phyloP scores from a whole-genome alignment of 192 early-diverging fungal species.

The Cetraspora pellucida region DNA sequence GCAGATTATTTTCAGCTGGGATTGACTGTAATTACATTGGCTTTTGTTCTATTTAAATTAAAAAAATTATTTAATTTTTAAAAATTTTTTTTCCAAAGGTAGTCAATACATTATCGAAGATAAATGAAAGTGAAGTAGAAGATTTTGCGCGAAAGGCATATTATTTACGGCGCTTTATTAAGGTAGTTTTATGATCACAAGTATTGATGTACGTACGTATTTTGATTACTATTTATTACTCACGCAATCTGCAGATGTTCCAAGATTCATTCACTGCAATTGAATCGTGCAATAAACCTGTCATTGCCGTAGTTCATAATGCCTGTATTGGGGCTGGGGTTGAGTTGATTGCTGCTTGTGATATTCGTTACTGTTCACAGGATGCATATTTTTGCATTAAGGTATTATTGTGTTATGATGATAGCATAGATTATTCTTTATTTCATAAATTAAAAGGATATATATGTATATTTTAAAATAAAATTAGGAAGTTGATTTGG shows the following conservation, averaged over 20 bases:
- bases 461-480: too few relatives aligned
- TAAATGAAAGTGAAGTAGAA: not conserved
- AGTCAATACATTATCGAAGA: not conserved
- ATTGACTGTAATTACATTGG: constrained; percentile 70
- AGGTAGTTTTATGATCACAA: constrained; percentile 35
- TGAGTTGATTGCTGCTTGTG: constrained; percentile 89
- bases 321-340: constrained; percentile 86
- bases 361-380: constrained; percentile 79
- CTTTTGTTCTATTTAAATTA: not conserved
- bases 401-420: constrained; percentile 36
- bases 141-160: constrained; percentile 43
- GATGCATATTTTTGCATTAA: constrained; percentile 86
- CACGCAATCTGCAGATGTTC: constrained; percentile 37
- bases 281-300: constrained; percentile 84
- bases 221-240: constrained; percentile 6
- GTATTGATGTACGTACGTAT: not conserved
- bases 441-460: not conserved
- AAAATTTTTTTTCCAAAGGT: not conserved
- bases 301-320: constrained; percentile 87
- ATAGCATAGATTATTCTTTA: not conserved
- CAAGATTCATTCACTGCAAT: constrained; percentile 77
- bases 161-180: constrained; percentile 43
- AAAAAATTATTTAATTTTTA: not conserved
- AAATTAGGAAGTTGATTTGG: constrained; percentile 87
- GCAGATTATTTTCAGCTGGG: constrained; percentile 86